phyloP scores from a whole-genome alignment of 441 rosid species.

The Metrosideros polymorpha region DNA sequence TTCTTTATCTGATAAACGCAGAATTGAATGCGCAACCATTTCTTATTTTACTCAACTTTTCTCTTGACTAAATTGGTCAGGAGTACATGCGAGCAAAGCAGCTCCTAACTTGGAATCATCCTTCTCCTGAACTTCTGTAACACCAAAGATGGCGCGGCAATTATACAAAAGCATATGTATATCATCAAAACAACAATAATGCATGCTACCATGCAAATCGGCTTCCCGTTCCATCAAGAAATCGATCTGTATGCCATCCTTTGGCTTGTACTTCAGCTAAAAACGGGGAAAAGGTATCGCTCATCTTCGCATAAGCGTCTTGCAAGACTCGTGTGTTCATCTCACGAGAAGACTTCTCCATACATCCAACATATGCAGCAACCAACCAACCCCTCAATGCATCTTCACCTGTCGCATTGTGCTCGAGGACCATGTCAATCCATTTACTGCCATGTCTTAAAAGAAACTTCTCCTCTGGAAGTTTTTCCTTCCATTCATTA shows the following conservation, averaged over 20 bases:
- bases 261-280: slow-evolving; percentile 53
- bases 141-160: not conserved
- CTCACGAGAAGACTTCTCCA: slow-evolving; percentile 23
- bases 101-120: not conserved
- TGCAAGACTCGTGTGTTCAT: slow-evolving; percentile 22
- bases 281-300: slow-evolving; percentile 36
- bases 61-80: not conserved
- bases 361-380: slow-evolving; percentile 58
- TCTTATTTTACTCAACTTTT: not conserved
- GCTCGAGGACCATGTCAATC: slow-evolving; percentile 73
- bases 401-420: slow-evolving; percentile 80
- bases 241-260: slow-evolving; percentile 95
- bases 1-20: not conserved
- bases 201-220: slow-evolving; percentile 51
- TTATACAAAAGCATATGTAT: not conserved
- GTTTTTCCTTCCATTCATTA: slow-evolving; percentile 39
- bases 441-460: slow-evolving; percentile 42
- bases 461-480: slow-evolving; percentile 71
- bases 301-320: slow-evolving; percentile 68
- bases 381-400: slow-evolving; percentile 95
- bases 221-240: slow-evolving; percentile 75
- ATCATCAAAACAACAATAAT: not conserved
- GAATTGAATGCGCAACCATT: not conserved
- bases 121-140: too few relatives aligned
- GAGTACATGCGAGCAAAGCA: not conserved